Conservation (phyloP, 177 flowering plant species). For the Vitis hybrid region DNA sequence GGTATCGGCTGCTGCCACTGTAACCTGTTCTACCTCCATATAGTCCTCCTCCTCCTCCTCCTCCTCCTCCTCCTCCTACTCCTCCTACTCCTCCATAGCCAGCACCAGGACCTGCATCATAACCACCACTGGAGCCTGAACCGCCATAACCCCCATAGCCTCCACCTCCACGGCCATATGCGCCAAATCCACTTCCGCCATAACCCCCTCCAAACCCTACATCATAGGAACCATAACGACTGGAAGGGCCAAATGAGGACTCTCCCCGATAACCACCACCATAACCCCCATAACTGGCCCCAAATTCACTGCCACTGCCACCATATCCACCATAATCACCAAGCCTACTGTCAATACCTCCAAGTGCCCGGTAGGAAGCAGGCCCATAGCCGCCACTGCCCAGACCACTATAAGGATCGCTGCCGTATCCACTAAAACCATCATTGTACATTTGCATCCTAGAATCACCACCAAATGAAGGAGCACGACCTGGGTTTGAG, state of each 20-base stretch:
- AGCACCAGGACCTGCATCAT: slow-evolving; percentile 45
- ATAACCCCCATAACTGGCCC: slow-evolving; percentile 57
- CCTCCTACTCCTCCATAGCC: slow-evolving; percentile 38
- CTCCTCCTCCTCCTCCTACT: slow-evolving; percentile 16
- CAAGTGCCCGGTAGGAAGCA: slow-evolving; percentile 56
- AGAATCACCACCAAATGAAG: slow-evolving; percentile 61
- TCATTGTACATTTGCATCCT: slow-evolving; percentile 62
- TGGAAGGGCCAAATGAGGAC: slow-evolving; percentile 62
- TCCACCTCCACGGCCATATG: slow-evolving; percentile 61
- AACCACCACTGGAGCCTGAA: slow-evolving; percentile 43
- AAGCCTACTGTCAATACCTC: slow-evolving; percentile 52
- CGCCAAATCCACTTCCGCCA: slow-evolving; percentile 45
- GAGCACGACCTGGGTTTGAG: slow-evolving; percentile 57
- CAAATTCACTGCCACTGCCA: slow-evolving; percentile 45
- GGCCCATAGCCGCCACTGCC: slow-evolving; percentile 57
- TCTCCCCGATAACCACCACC: slow-evolving; percentile 61
- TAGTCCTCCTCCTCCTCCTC: slow-evolving; percentile 22
- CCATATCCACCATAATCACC: slow-evolving; percentile 49
- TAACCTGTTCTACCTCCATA: slow-evolving; percentile 48
- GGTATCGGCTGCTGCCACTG: slow-evolving; percentile 53
- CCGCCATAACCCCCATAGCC: slow-evolving; percentile 47
- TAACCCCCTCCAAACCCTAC: slow-evolving; percentile 57
- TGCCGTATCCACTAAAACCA: slow-evolving; percentile 50
- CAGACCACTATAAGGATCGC: slow-evolving; percentile 47
- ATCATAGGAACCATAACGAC: slow-evolving; percentile 67